Evolutionary conservation across 2,329 filamentous ascomycete species (phyloP).

Genomic region (Leptosphaerulina australis): DNA sequence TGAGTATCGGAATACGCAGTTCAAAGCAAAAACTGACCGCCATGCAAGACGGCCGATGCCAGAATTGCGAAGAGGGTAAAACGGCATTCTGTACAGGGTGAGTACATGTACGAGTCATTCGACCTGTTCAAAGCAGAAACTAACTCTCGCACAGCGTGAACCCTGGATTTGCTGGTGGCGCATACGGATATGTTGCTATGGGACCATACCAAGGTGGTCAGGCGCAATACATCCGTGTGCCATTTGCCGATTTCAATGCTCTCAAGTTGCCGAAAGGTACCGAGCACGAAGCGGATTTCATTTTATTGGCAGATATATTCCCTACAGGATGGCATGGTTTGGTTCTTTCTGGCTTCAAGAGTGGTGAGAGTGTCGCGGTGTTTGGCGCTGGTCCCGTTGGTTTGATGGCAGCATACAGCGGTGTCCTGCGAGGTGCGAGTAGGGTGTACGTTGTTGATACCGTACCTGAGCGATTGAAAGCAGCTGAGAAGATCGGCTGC

Average conservation of each 20-base stretch:
- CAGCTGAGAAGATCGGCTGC: conserved; percentile 67
- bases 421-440: conserved; percentile 64
- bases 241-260: conserved; percentile 71
- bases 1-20: too few relatives aligned
- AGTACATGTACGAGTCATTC: background rate
- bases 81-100: conserved; percentile 69
- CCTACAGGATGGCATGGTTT: conserved; percentile 64
- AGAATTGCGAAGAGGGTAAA: conserved; percentile 67
- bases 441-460: conserved; percentile 68
- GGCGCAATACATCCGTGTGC: conserved; percentile 68
- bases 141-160: conserved; percentile 51
- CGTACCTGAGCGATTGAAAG: conserved; percentile 63
- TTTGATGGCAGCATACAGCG: conserved; percentile 70
- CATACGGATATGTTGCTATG: conserved; percentile 68
- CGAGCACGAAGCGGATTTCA: conserved; percentile 67
- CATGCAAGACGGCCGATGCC: conserved; percentile 61
- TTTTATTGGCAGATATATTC: conserved; percentile 58
- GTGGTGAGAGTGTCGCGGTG: conserved; percentile 67
- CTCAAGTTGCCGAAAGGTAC: conserved; percentile 65
- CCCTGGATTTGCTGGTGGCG: conserved; percentile 64
- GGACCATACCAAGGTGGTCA: conserved; percentile 63
- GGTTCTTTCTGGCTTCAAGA: conserved; percentile 62
- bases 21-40: too few relatives aligned
- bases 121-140: background rate
- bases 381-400: conserved; percentile 69